Percentiles rank a stretch among this genome's conserved stretches.
These are phyloP conservation scores for Lunasporangiospora selenospora DNA, from an alignment of 192 early-diverging fungal species.

Conservation along the genomic window DNA sequence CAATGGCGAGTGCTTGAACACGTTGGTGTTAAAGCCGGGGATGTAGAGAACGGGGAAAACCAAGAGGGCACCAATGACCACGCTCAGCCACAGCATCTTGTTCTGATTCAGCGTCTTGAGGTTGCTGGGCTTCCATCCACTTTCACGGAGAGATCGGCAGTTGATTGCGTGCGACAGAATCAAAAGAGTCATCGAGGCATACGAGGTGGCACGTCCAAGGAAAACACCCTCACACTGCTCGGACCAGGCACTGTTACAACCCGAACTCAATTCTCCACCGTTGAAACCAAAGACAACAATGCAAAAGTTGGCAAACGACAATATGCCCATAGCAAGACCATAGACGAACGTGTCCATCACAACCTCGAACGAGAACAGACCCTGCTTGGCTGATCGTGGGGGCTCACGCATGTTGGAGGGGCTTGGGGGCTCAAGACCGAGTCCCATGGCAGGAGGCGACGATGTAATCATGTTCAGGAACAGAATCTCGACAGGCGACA, in stretches of 20 bases:
- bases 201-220: slow-evolving; percentile 74
- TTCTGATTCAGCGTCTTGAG: slow-evolving; percentile 29
- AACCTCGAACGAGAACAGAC: slow-evolving; percentile 71
- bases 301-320: slow-evolving; percentile 69
- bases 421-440: slow-evolving; percentile 73
- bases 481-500: slow-evolving; percentile 81
- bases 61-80: slow-evolving; percentile 60
- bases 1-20: slow-evolving; percentile 38
- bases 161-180: slow-evolving; percentile 80
- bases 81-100: slow-evolving; percentile 53
- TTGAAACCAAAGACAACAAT: slow-evolving; percentile 69
- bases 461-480: slow-evolving; percentile 84
- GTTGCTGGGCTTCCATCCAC: slow-evolving; percentile 57
- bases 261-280: slow-evolving; percentile 60
- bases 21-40: slow-evolving; percentile 39
- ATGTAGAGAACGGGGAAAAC: slow-evolving; percentile 34
- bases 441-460: slow-evolving; percentile 80
- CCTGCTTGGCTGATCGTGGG: slow-evolving; percentile 65
- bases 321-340: slow-evolving; percentile 67
- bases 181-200: slow-evolving; percentile 73
- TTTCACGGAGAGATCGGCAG: slow-evolving; percentile 70
- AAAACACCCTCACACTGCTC: slow-evolving; percentile 63
- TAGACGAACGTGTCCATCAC: slow-evolving; percentile 74
- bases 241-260: slow-evolving; percentile 60
- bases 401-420: slow-evolving; percentile 75